phyloP scores from a whole-genome alignment of 495 filamentous ascomycete species.

The Neurospora sp. region DNA sequence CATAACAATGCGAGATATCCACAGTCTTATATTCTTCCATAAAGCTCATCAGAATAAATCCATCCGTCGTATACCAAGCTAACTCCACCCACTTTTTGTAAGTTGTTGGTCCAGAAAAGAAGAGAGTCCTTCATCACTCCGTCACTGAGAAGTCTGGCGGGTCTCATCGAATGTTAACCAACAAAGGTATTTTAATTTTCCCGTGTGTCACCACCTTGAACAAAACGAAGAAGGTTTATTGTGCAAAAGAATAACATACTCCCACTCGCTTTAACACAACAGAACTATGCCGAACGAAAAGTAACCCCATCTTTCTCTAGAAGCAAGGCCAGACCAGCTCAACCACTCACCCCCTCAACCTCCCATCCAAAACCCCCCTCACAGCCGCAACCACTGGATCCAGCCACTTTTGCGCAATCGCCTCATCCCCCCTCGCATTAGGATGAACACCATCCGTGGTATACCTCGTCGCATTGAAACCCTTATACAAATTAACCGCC shows the following conservation, averaged over 20 bases:
- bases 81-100: too few relatives aligned
- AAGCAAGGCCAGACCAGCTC: not conserved
- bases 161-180: too few relatives aligned
- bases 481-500: conserved; percentile 36
- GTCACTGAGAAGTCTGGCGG: too few relatives aligned
- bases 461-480: conserved; percentile 26
- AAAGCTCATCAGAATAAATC: too few relatives aligned
- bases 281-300: not conserved
- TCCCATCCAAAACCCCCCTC: not conserved
- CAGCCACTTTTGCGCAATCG: conserved; percentile 29
- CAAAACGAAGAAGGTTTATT: not conserved
- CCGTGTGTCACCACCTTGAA: too few relatives aligned
- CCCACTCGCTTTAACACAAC: not conserved
- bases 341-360: not conserved
- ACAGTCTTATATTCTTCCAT: too few relatives aligned
- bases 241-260: not conserved
- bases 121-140: too few relatives aligned
- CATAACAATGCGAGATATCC: too few relatives aligned
- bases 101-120: too few relatives aligned
- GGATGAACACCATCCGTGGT: conserved; percentile 37
- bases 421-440: conserved; percentile 28
- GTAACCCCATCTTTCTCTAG: not conserved
- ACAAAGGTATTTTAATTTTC: too few relatives aligned
- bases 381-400: conserved; percentile 6
- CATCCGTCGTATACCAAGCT: too few relatives aligned